Conservation (phyloP, 2,329 filamentous ascomycete genomes). For the Sporothrix brunneoviolacea region DNA sequence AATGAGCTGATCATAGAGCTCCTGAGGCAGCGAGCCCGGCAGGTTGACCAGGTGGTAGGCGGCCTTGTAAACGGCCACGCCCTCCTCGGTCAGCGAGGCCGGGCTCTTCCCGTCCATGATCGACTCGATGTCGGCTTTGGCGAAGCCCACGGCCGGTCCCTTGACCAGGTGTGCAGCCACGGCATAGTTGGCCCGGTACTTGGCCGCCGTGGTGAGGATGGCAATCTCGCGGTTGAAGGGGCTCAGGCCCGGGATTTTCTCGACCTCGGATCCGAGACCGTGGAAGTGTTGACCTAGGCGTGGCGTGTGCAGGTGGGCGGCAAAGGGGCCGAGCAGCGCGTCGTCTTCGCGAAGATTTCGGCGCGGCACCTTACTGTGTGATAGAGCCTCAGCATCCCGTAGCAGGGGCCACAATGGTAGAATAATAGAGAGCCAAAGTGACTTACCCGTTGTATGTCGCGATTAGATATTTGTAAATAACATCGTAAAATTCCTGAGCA, state of each 20-base stretch:
- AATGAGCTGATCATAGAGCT: neutral
- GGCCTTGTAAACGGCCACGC: neutral
- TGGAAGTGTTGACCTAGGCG: neutral
- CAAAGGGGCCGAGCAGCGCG: neutral
- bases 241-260: neutral
- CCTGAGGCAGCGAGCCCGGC: neutral
- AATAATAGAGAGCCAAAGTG: no score
- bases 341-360: neutral
- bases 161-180: neutral
- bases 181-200: constrained; percentile 2
- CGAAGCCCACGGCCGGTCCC: neutral
- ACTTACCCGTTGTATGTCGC: neutral
- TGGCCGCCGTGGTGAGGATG: neutral
- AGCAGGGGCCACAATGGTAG: no score
- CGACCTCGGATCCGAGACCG: neutral
- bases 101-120: neutral
- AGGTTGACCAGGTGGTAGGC: neutral
- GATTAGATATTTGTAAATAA: neutral
- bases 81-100: neutral
- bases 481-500: neutral
- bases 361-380: neutral
- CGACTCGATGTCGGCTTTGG: neutral
- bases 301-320: neutral
- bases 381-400: no score
- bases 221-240: neutral